Evolutionary conservation across 768 basidiomycete species (phyloP), one percentile per base, ranked within the genome.

Genomic region (Kwoniella sp.): DNA sequence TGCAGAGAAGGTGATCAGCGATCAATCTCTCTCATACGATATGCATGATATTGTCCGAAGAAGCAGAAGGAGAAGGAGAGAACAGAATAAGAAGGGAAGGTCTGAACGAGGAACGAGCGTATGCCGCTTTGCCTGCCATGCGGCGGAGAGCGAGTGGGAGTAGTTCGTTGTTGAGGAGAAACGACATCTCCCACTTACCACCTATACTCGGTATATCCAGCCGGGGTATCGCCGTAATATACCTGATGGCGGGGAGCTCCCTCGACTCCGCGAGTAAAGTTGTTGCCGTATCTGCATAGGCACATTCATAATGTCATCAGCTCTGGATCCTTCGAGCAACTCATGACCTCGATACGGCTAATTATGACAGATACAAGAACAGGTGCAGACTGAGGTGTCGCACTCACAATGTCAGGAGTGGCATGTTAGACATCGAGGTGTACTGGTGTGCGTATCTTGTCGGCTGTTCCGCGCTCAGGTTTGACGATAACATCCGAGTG

Each of bases 391-490:
- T 7, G 17, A 37, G 34, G 13, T 13, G 34, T 37, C 34, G 13
- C 55, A 68, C 77, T 75, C 61, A 79, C 76, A 78, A 59, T 12
- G 75, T 76, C 29, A 75, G 61, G 51, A 74, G 51, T 4, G 76
- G 76, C 15, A 68, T 13, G 9, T 62, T 60, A 4, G 70, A 63
- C 13, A 63, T 26, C 4, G 76, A 51, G 0, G 72, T 78, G 60
- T 67, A 75, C 34, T 71, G 71, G 29, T 72, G 65, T 11, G 37
- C 38, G 23, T 61, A 58, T 28, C 60, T 67, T 30, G 45, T 52
- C 22, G 30, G 63, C 58, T 59, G 47, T n/a, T 74, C 71, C 9
- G 50, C 61, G 11, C 58, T 60, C 26, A 56, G 34, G 5, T 66
- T 64, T 0, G 76, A 77, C 25, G 72, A 59, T 13, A 74, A 37